Percentiles rank a stretch among this genome's conserved stretches.
Evolutionary conservation across 2,329 filamentous ascomycete species (phyloP).

Genomic region (Neurospora sp.): DNA sequence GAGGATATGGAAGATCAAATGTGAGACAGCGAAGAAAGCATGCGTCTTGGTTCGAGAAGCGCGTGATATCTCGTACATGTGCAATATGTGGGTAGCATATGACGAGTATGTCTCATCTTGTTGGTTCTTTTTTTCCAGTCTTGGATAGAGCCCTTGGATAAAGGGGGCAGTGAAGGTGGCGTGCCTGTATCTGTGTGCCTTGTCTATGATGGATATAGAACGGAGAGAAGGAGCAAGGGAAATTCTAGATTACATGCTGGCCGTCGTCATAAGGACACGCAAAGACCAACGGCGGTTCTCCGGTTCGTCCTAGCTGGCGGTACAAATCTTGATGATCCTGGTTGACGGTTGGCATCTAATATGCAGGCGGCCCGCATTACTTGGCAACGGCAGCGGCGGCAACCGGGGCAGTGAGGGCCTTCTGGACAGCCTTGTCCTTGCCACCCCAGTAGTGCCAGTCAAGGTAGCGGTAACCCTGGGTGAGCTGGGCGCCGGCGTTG

Average conservation of each 20-base stretch:
- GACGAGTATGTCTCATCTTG: not conserved
- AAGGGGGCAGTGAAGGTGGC: not conserved
- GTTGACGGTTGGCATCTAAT: not conserved
- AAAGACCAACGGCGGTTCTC: too few species aligned
- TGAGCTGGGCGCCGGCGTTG: constrained; percentile 57
- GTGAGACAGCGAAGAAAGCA: not conserved
- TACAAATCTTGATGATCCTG: not conserved
- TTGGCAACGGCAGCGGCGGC: not conserved
- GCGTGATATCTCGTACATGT: not conserved
- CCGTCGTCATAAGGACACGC: not conserved
- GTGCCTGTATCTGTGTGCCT: not conserved
- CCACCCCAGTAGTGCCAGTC: constrained; percentile 56
- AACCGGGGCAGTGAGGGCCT: not conserved
- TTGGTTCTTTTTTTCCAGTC: not conserved
- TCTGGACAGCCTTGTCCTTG: constrained; percentile 25
- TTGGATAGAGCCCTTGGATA: not conserved
- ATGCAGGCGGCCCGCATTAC: not conserved
- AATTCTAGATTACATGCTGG: not conserved
- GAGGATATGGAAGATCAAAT: not conserved
- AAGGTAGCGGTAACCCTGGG: constrained; percentile 58
- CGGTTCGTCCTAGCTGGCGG: not conserved
- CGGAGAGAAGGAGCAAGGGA: not conserved
- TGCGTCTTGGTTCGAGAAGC: not conserved
- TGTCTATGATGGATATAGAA: not conserved
- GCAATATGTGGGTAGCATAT: not conserved